A percentile compares a stretch with the other conserved stretches of the same genome.
These are phyloP conservation scores for Aspergillus sclerotioniger DNA, from an alignment of 495 filamentous ascomycete species.

Conservation along the genomic window DNA sequence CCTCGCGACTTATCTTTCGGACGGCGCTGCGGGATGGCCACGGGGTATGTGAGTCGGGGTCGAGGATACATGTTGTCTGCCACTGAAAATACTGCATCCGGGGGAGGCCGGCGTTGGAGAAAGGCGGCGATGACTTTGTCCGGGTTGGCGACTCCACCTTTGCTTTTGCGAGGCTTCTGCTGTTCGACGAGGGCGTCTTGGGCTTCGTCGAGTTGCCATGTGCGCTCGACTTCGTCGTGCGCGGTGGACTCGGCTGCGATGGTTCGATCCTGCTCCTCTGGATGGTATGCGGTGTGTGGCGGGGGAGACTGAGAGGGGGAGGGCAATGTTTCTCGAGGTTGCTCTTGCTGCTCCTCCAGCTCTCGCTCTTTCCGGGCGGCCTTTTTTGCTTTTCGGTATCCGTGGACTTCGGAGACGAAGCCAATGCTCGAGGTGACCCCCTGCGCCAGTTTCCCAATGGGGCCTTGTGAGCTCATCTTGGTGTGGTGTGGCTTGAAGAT, in stretches of 20 bases:
- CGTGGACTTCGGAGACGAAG: conserved; percentile 42
- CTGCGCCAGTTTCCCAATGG: conserved; percentile 5
- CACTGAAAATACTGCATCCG: neutral
- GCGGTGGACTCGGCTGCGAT: conserved; percentile 15
- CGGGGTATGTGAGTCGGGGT: conserved; percentile 34
- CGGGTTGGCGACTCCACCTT: conserved; percentile 11
- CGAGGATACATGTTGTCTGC: neutral
- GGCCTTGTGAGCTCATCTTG: conserved; percentile 9
- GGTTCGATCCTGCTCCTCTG: conserved; percentile 7
- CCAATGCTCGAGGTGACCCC: conserved; percentile 42
- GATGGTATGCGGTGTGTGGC: neutral
- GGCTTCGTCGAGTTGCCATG: conserved; percentile 50
- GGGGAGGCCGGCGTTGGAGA: conserved; percentile 18
- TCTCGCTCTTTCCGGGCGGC: conserved; percentile 12
- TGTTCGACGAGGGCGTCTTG: conserved; percentile 20
- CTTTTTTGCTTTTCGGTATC: conserved; percentile 32
- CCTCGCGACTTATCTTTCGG: conserved; percentile 42
- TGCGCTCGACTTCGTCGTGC: conserved; percentile 37
- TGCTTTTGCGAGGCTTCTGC: conserved; percentile 10
- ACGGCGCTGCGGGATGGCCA: conserved; percentile 51
- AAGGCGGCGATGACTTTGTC: conserved; percentile 25
- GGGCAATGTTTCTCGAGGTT: conserved; percentile 10
- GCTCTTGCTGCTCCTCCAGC: conserved; percentile 4
- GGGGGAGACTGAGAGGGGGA: conserved; percentile 25
- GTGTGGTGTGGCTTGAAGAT: neutral